Percentiles rank a stretch among this genome's conserved stretches.
Conservation (phyloP, 139 green algal species). For the Chlamydomonas urium region DNA sequence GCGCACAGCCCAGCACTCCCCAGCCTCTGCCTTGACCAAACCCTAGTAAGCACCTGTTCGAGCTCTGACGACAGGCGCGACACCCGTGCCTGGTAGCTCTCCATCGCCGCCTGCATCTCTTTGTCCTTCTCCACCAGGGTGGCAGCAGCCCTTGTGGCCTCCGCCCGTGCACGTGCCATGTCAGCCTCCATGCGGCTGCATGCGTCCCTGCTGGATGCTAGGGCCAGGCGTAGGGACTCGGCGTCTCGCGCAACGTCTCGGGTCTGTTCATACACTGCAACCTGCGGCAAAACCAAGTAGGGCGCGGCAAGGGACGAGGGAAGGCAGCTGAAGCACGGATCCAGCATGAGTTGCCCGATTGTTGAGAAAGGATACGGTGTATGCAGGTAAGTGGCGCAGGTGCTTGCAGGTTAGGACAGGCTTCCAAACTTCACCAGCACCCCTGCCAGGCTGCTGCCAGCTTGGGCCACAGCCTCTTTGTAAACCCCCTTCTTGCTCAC, state of each 20-base stretch:
- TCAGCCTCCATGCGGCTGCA: constrained; percentile 28
- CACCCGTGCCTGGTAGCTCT: constrained; percentile 25
- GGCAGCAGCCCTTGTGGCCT: constrained; percentile 11
- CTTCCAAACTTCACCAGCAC: too few species aligned
- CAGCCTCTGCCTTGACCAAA: too few species aligned
- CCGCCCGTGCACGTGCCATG: not conserved
- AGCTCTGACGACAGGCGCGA: constrained; percentile 39
- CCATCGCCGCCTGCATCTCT: constrained; percentile 19
- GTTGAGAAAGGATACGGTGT: too few species aligned
- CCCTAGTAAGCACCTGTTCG: constrained; percentile 25
- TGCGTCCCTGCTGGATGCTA: not conserved
- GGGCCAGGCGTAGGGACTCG: constrained; percentile 23
- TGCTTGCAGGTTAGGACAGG: too few species aligned
- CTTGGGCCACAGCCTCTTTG: too few species aligned
- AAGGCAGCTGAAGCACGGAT: constrained; percentile 7
- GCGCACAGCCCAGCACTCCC: too few species aligned
- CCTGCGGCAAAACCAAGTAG: too few species aligned
- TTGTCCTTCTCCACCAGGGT: constrained; percentile 39
- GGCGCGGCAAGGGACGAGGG: not conserved
- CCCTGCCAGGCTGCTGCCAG: too few species aligned
- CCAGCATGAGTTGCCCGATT: too few species aligned
- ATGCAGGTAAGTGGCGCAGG: too few species aligned
- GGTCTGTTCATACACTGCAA: constrained; percentile 28
- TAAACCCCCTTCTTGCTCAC: too few species aligned
- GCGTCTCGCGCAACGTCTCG: constrained; percentile 12